These are phyloP conservation scores for Emergomyces orientalis DNA, from an alignment of 2,329 filamentous ascomycete genomes.

Conservation along the genomic window DNA sequence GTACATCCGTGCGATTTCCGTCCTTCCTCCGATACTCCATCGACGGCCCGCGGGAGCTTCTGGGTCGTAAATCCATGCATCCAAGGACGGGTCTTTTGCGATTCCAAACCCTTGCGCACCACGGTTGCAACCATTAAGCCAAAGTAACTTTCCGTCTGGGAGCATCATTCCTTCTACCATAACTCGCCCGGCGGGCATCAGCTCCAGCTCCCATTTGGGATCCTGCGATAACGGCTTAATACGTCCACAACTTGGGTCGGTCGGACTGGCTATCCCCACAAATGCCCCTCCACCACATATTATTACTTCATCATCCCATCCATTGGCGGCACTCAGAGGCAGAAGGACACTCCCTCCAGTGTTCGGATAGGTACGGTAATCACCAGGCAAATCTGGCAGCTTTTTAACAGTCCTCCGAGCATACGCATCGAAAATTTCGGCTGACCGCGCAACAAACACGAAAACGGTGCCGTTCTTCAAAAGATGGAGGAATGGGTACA, in stretches of 20 bases:
- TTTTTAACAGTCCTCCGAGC: constrained; percentile 38
- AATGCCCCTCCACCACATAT: constrained; percentile 53
- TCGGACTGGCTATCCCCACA: constrained; percentile 51
- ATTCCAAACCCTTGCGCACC: constrained; percentile 54
- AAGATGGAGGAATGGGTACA: constrained; percentile 55
- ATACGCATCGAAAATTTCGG: constrained; percentile 47
- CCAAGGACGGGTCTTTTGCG: constrained; percentile 44
- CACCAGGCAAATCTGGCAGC: constrained; percentile 46
- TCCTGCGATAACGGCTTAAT: constrained; percentile 43
- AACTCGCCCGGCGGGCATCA: constrained; percentile 49
- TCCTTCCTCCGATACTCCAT: constrained; percentile 38
- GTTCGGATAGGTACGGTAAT: constrained; percentile 53
- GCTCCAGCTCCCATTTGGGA: constrained; percentile 48
- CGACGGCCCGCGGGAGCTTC: constrained; percentile 42
- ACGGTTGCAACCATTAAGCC: constrained; percentile 49
- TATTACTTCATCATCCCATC: constrained; percentile 47
- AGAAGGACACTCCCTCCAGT: constrained; percentile 51
- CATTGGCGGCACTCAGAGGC: constrained; percentile 43
- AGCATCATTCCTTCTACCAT: constrained; percentile 54
- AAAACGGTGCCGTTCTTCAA: constrained; percentile 49
- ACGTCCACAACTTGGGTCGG: constrained; percentile 49
- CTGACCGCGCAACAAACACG: constrained; percentile 48
- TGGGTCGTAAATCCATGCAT: constrained; percentile 51
- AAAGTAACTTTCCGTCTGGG: constrained; percentile 51
- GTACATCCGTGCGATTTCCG: constrained; percentile 45